These are phyloP conservation scores for Fusarium devonianum DNA, from an alignment of 2,329 filamentous ascomycete species.

Conservation along the genomic window DNA sequence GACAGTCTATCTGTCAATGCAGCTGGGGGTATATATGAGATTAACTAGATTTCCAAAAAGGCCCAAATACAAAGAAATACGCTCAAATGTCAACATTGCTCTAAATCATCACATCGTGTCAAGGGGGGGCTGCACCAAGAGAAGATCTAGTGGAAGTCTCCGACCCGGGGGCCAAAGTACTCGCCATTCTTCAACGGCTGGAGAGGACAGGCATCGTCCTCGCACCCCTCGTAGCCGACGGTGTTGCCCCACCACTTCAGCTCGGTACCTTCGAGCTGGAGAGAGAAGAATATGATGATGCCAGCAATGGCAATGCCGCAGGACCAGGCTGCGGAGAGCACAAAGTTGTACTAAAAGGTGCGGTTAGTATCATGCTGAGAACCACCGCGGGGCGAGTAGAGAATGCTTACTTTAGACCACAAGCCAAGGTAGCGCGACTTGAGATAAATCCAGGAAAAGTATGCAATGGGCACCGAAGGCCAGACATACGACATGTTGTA, in stretches of 20 bases:
- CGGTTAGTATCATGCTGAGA: conserved; percentile 7
- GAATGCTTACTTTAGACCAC: conserved; percentile 57
- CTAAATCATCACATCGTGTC: conserved; percentile 32
- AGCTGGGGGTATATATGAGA: conserved; percentile 39
- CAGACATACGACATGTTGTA: conserved; percentile 61
- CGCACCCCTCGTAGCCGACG: conserved; percentile 51
- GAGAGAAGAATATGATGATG: conserved; percentile 61
- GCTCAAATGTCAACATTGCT: conserved; percentile 37
- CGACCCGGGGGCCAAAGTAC: conserved; percentile 51
- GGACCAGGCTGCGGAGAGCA: conserved; percentile 59
- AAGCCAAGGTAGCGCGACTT: conserved; percentile 57
- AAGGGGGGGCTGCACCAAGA: background rate
- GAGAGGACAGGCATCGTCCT: conserved; percentile 50
- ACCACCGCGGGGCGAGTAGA: accelerated
- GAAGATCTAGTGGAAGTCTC: conserved; percentile 44
- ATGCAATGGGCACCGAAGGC: conserved; percentile 61
- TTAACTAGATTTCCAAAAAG: conserved; percentile 31
- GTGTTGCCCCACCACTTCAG: conserved; percentile 60
- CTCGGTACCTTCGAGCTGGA: conserved; percentile 53
- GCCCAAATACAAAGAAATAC: conserved; percentile 36
- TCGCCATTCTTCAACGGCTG: conserved; percentile 46
- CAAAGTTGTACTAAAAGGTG: conserved; percentile 57
- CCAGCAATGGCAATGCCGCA: conserved; percentile 59
- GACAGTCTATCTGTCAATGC: conserved; percentile 36
- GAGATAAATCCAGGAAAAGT: conserved; percentile 60